phyloP scores from a whole-genome alignment of 306 rosid genomes.

The Vachellia collinsii region DNA sequence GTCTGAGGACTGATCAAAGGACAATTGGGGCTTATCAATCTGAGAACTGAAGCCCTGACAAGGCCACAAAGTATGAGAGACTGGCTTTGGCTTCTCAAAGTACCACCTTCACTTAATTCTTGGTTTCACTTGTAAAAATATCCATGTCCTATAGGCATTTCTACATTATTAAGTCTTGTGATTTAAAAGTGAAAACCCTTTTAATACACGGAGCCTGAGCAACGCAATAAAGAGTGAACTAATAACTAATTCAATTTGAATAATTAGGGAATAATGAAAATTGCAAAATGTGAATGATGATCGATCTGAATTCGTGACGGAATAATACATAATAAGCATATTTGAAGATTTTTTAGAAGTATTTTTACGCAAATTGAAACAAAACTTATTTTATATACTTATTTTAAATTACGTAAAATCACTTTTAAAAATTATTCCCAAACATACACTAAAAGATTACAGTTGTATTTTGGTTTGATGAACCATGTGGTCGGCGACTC shows the following conservation, averaged over 20 bases:
- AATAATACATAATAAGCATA: background rate
- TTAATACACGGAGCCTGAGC: background rate
- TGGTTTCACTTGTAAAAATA: slow-evolving; percentile 20
- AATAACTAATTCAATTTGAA: too few species aligned
- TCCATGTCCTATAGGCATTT: background rate
- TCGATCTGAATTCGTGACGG: background rate
- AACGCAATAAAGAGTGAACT: background rate
- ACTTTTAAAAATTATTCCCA: too few species aligned
- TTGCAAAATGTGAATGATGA: background rate
- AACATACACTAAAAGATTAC: background rate
- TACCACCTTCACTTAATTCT: slow-evolving; percentile 53
- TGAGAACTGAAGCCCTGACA: slow-evolving; percentile 78
- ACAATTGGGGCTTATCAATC: slow-evolving; percentile 79
- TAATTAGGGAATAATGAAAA: background rate
- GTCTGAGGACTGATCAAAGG: slow-evolving; percentile 40
- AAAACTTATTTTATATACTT: too few species aligned
- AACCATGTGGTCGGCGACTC: background rate
- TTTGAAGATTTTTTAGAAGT: too few species aligned
- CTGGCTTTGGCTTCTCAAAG: slow-evolving; percentile 66
- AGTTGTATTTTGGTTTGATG: background rate
- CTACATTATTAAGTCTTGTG: background rate
- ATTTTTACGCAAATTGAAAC: too few species aligned
- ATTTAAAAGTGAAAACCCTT: background rate
- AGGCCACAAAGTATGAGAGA: slow-evolving; percentile 64
- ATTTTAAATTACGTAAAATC: too few species aligned